These are phyloP conservation scores for Kodamaea fukazawae DNA, from an alignment of 805 yeast genomes.

Conservation along the genomic window DNA sequence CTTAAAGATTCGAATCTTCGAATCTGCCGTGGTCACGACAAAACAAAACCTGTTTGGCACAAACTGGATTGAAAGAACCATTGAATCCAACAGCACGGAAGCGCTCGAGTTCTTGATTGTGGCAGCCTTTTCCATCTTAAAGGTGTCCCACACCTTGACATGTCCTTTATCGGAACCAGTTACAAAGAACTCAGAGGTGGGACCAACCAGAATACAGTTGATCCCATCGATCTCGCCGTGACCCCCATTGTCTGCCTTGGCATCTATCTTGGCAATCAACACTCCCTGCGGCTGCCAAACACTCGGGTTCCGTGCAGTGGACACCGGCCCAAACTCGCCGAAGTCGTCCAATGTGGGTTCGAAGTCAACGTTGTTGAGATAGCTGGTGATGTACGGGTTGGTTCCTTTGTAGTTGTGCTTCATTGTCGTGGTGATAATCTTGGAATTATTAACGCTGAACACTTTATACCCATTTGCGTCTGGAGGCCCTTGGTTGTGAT, in stretches of 20 bases:
- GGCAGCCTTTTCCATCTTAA: conserved; percentile 60
- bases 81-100: conserved; percentile 45
- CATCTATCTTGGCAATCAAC: conserved; percentile 61
- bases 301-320: neutral
- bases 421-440: conserved; percentile 32
- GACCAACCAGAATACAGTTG: conserved; percentile 56
- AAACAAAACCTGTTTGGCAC: conserved; percentile 56
- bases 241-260: conserved; percentile 44
- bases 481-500: neutral
- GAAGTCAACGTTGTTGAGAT: conserved; percentile 50
- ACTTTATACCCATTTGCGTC: conserved; percentile 14
- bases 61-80: conserved; percentile 50
- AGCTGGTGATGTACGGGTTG: conserved; percentile 60
- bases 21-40: conserved; percentile 52
- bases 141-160: conserved; percentile 75
- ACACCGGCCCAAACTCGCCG: conserved; percentile 60
- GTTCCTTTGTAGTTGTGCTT: conserved; percentile 65
- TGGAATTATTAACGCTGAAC: conserved; percentile 30
- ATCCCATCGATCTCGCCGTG: conserved; percentile 38
- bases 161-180: conserved; percentile 77
- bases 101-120: conserved; percentile 46
- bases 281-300: conserved; percentile 44
- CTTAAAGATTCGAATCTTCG: conserved; percentile 38
- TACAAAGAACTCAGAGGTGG: conserved; percentile 62
- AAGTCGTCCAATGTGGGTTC: conserved; percentile 60